Conservation (phyloP, 1,284 basidiomycete species). For the Trametes pubescens region DNA sequence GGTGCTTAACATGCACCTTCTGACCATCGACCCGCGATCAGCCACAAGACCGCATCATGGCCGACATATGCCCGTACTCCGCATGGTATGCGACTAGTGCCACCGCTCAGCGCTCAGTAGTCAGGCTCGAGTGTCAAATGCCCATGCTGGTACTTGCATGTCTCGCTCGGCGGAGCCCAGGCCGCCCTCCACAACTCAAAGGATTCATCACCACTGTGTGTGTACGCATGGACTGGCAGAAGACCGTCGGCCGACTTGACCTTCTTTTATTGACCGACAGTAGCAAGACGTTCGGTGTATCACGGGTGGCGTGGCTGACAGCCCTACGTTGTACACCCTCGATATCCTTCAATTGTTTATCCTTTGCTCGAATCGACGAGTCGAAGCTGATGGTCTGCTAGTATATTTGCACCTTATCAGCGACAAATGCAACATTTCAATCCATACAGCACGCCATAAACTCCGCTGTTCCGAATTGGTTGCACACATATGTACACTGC, state of each 20-base stretch:
- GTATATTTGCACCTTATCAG: too few species aligned
- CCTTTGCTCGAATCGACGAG: not conserved
- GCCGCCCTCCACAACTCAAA: not conserved
- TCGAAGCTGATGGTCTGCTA: too few species aligned
- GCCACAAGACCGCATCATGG: not conserved
- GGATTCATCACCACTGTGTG: not conserved
- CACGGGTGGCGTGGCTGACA: slow-evolving; percentile 12
- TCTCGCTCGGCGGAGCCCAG: not conserved
- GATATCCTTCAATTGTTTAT: not conserved
- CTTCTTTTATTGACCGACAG: not conserved
- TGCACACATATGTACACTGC: too few species aligned
- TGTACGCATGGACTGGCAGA: not conserved
- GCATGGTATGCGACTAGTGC: not conserved
- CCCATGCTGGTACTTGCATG: not conserved
- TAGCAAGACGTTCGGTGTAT: not conserved
- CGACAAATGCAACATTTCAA: too few species aligned
- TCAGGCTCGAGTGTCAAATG: not conserved
- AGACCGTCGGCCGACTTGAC: not conserved
- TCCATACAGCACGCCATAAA: not conserved
- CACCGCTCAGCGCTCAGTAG: not conserved
- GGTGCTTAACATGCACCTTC: not conserved
- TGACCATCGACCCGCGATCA: not conserved
- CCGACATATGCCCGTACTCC: not conserved
- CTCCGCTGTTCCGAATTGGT: too few species aligned
- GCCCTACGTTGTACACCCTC: slow-evolving; percentile 15